Evolutionary conservation across 352 stramenopile species (phyloP).

Genomic region (Phytophthora sansomeana): DNA sequence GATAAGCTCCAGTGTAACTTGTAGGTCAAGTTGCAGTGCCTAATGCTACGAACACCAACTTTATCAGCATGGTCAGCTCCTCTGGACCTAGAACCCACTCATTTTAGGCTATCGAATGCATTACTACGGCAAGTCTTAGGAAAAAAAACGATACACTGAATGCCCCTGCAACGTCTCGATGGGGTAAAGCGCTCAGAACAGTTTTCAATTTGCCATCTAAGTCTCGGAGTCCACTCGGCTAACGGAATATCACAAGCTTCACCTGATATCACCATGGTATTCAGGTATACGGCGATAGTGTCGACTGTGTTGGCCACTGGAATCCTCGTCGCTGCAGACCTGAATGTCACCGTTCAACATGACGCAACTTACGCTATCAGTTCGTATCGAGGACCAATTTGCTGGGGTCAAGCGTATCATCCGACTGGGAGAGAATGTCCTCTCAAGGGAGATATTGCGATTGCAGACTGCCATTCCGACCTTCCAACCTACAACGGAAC

Average conservation of each 20-base stretch:
- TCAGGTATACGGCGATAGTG: background rate
- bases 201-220: background rate
- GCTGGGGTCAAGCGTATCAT: conserved; percentile 34
- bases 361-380: conserved; percentile 57
- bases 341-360: conserved; percentile 11
- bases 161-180: too few relatives aligned
- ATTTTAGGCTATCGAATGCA: background rate
- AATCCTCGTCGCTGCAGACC: background rate
- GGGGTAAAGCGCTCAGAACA: background rate
- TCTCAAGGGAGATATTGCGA: conserved; percentile 41
- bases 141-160: background rate
- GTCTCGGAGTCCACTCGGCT: background rate
- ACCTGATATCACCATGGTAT: background rate
- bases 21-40: background rate
- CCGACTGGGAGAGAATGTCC: conserved; percentile 47
- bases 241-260: background rate
- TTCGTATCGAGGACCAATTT: conserved; percentile 40
- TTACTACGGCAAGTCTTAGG: background rate
- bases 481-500: conserved; percentile 46
- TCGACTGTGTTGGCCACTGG: background rate
- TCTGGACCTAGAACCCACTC: background rate
- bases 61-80: background rate
- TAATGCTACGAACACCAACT: background rate
- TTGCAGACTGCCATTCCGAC: conserved; percentile 40
- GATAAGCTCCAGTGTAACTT: background rate